phyloP scores from a whole-genome alignment of 75 land plant species.

The Azolla pinnata region DNA sequence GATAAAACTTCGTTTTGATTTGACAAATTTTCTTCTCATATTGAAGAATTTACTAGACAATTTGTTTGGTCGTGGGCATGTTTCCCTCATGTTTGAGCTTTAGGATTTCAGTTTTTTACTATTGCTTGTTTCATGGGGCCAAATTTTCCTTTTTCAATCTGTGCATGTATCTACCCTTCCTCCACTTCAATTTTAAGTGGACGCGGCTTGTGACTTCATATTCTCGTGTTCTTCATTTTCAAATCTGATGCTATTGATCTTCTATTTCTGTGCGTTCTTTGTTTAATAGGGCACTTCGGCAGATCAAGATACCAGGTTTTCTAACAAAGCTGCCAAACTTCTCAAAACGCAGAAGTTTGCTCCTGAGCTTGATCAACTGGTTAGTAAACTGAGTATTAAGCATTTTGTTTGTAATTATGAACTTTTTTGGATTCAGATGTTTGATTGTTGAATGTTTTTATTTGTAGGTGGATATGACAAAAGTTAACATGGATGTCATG shows the following conservation, averaged over 20 bases:
- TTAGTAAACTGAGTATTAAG: constrained; percentile 18
- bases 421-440: neutral
- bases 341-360: constrained; percentile 91
- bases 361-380: constrained; percentile 80
- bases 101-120: too few relatives aligned
- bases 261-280: neutral
- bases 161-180: neutral
- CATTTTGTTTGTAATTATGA: neutral
- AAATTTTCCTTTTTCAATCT: neutral
- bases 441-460: neutral
- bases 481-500: constrained; percentile 89
- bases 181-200: neutral
- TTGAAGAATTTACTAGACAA: too few relatives aligned
- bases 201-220: constrained; percentile 1
- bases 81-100: too few relatives aligned
- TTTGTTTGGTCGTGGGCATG: too few relatives aligned
- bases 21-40: too few relatives aligned
- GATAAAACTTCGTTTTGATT: too few relatives aligned
- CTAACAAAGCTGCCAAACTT: constrained; percentile 94
- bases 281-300: constrained; percentile 86
- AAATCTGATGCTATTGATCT: constrained; percentile 2
- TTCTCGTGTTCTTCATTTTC: neutral
- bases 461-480: constrained; percentile 77
- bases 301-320: constrained; percentile 96
- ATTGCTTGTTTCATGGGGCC: neutral